Evolutionary conservation across 2,329 filamentous ascomycete genomes (phyloP).

Genomic region (Cercospora brassicicola): DNA sequence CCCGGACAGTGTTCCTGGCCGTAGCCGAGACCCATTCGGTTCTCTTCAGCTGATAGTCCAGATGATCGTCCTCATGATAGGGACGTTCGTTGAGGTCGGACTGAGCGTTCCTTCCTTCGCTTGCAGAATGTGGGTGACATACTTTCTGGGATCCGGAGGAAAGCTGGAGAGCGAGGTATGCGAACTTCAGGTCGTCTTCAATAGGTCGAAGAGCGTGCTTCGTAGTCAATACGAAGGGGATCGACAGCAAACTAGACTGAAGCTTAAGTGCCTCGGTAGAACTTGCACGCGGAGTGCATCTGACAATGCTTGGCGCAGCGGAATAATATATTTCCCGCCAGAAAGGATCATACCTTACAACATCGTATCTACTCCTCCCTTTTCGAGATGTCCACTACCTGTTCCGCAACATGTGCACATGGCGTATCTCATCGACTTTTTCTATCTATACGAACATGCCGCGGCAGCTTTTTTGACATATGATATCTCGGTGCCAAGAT

Average conservation of each 20-base stretch:
- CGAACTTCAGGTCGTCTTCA: background rate
- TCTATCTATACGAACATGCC: too few relatives aligned
- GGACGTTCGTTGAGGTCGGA: background rate
- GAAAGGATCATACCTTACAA: background rate
- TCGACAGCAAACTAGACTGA: background rate
- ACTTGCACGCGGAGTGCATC: background rate
- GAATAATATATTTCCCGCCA: background rate
- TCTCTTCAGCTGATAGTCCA: background rate
- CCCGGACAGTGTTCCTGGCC: background rate
- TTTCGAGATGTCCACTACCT: background rate
- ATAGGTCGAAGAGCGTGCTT: background rate
- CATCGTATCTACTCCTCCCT: background rate
- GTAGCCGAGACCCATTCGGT: background rate
- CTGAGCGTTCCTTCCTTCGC: background rate
- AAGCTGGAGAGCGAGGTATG: background rate
- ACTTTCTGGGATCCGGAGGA: background rate
- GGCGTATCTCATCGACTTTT: background rate
- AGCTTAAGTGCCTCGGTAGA: background rate
- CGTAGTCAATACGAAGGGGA: background rate
- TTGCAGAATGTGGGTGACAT: background rate
- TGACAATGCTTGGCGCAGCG: background rate
- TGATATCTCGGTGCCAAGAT: too few relatives aligned
- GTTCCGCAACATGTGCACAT: background rate
- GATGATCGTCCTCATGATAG: background rate
- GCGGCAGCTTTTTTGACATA: too few relatives aligned